Percentiles rank a stretch among this genome's conserved stretches.
These are phyloP conservation scores for Brachypodium distachyon DNA, from an alignment of 202 grass and related monocot genomes.

Conservation along the genomic window DNA sequence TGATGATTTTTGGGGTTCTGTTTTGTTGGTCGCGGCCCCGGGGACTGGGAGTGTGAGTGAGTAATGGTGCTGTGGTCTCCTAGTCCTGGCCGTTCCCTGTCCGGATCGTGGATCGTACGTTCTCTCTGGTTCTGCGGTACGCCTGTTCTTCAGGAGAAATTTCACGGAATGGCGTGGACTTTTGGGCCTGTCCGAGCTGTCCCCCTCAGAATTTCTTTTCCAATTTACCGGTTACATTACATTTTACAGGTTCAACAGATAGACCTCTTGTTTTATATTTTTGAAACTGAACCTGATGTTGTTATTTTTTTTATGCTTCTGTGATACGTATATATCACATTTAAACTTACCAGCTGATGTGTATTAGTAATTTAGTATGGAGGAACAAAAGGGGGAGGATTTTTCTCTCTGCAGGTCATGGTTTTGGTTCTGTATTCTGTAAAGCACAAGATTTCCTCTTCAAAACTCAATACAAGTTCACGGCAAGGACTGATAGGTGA, in stretches of 20 bases:
- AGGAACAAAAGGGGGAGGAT: not conserved
- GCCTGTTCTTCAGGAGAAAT: not conserved
- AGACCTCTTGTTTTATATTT: not conserved
- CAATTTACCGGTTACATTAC: not conserved
- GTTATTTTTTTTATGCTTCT: not conserved
- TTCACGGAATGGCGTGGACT: conserved; percentile 4
- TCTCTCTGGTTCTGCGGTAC: not conserved
- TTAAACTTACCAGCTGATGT: not conserved
- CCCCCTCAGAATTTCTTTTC: not conserved
- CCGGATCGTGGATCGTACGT: conserved; percentile 22
- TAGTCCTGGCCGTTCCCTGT: not conserved
- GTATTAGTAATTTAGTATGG: not conserved
- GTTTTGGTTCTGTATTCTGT: not conserved
- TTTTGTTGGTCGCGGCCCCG: not conserved
- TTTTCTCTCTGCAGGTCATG: not conserved
- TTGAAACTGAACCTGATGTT: not conserved
- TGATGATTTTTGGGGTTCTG: not conserved
- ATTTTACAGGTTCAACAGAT: conserved; percentile 5
- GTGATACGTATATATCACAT: not conserved
- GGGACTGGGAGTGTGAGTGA: not conserved
- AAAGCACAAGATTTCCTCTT: not conserved
- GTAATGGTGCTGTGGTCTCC: not conserved
- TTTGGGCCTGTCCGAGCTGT: not conserved
- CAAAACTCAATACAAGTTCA: not conserved
- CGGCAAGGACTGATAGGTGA: not conserved